Conservation (phyloP, 805 yeast genomes). For the Pichia ethanolica region DNA sequence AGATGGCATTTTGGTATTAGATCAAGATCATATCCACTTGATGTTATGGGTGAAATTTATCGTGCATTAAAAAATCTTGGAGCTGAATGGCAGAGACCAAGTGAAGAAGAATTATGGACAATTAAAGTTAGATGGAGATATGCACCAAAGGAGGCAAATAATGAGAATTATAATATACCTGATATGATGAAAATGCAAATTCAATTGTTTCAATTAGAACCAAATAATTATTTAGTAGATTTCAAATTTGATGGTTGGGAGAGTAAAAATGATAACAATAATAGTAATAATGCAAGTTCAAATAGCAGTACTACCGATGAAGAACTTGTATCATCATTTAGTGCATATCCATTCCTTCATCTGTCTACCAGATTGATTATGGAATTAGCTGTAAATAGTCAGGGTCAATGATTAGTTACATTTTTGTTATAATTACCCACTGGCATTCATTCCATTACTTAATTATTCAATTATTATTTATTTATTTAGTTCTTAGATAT, state of each 20-base stretch:
- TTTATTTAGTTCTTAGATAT: too few species aligned
- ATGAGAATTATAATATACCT: constrained; percentile 35
- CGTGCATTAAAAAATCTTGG: constrained; percentile 88
- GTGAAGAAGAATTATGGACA: constrained; percentile 94
- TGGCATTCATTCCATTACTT: too few species aligned
- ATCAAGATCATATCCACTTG: constrained; percentile 91
- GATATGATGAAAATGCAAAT: constrained; percentile 95
- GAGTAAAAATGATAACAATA: constrained; percentile 17
- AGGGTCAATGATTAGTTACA: constrained; percentile 24
- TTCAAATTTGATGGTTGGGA: constrained; percentile 99
- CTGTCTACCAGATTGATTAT: constrained; percentile 85
- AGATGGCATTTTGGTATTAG: constrained; percentile 99
- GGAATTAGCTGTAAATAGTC: constrained; percentile 95
- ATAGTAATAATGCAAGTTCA: constrained; percentile 26
- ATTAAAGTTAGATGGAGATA: constrained; percentile 92
- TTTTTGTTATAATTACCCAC: background rate
- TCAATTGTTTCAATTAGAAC: constrained; percentile 91
- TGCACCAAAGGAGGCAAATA: constrained; percentile 26
- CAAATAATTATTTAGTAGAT: constrained; percentile 91
- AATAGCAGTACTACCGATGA: constrained; percentile 30
- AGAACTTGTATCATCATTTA: constrained; percentile 81
- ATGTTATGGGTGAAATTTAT: constrained; percentile 97
- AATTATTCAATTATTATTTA: too few species aligned
- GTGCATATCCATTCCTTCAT: constrained; percentile 93
- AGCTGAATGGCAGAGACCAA: constrained; percentile 95